A percentile compares a stretch with the other conserved stretches of the same genome.
These are phyloP conservation scores for Russula emetica DNA, from an alignment of 768 basidiomycete genomes.

Conservation along the genomic window DNA sequence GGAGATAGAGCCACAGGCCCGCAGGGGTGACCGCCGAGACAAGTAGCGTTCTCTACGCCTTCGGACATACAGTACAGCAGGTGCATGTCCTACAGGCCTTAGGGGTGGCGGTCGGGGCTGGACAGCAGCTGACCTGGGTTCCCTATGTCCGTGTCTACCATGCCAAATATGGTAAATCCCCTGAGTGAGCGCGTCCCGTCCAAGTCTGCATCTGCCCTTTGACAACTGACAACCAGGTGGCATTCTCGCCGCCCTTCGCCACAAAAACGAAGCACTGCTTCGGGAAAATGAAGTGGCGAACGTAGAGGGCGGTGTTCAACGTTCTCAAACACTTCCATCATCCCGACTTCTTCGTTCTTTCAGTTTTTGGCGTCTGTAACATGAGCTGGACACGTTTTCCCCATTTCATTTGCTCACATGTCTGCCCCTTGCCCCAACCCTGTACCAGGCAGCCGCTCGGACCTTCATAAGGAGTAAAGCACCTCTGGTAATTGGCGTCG, in stretches of 20 bases:
- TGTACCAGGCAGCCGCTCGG: slow-evolving; percentile 13
- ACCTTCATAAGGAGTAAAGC: slow-evolving; percentile 14
- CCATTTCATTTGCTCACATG: slow-evolving; percentile 17
- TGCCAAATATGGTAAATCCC: no score
- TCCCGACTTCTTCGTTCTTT: not conserved
- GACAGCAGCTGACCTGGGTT: no score
- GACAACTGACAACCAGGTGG: not conserved
- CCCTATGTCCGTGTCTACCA: no score
- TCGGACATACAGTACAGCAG: no score
- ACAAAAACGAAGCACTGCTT: not conserved
- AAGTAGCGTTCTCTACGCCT: no score
- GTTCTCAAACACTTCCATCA: not conserved
- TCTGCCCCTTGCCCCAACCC: slow-evolving; percentile 25
- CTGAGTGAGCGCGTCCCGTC: not conserved
- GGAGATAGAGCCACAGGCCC: no score
- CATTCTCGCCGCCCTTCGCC: not conserved
- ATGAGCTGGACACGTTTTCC: slow-evolving; percentile 17
- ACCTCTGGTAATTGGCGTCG: not conserved
- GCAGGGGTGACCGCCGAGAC: no score
- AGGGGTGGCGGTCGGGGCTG: no score
- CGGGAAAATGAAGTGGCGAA: not conserved
- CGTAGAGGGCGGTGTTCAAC: not conserved
- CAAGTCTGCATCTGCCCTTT: not conserved
- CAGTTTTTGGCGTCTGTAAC: not conserved
- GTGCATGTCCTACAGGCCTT: no score